Percentiles rank a stretch among this genome's conserved stretches.
phyloP scores from a whole-genome alignment of 139 green algal species.

The Chlorella sp. region DNA sequence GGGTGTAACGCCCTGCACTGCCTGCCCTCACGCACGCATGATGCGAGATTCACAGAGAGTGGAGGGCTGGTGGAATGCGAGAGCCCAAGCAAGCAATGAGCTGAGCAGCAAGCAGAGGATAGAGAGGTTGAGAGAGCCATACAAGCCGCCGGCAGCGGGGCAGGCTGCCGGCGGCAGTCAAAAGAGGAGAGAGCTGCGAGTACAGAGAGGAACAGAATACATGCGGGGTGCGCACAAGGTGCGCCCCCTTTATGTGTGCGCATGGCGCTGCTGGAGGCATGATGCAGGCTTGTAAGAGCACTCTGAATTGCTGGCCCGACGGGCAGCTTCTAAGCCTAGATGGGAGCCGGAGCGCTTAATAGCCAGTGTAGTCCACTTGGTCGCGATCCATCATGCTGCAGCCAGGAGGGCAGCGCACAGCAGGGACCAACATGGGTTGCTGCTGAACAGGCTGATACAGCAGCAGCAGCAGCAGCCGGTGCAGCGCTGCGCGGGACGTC shows the following conservation, averaged over 20 bases:
- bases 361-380: constrained; percentile 33
- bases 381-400: constrained; percentile 53
- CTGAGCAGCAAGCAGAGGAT: too few relatives aligned
- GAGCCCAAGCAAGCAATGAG: too few relatives aligned
- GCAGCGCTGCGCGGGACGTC: too few relatives aligned
- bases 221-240: not conserved
- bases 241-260: not conserved
- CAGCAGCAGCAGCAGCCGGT: not conserved
- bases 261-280: not conserved
- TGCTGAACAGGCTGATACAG: not conserved
- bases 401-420: not conserved
- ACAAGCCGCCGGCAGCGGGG: too few relatives aligned
- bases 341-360: too few relatives aligned
- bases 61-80: too few relatives aligned
- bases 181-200: not conserved
- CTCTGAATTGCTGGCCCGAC: not conserved
- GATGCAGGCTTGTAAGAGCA: not conserved
- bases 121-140: too few relatives aligned
- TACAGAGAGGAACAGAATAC: not conserved
- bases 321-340: too few relatives aligned
- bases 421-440: not conserved
- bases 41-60: too few relatives aligned
- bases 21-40: too few relatives aligned
- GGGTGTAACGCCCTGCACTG: not conserved
- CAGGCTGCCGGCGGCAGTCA: not conserved